A percentile compares a stretch with the other conserved stretches of the same genome.
Conservation (phyloP, 495 filamentous ascomycete species). For the Polyplosphaeria fusca region DNA sequence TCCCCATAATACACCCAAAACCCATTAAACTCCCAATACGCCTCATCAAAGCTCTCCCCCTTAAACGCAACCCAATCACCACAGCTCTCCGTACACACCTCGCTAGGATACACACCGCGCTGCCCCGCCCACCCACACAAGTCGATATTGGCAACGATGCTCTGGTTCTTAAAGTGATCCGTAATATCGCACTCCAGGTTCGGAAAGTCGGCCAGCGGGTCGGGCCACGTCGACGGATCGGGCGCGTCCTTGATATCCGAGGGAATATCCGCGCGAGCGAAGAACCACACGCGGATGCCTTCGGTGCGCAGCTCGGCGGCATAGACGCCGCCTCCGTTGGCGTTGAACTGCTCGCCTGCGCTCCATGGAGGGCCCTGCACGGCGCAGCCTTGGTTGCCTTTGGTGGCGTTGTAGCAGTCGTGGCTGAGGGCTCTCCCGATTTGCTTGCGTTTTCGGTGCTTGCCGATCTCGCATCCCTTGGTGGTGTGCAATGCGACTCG, state of each 20-base stretch:
- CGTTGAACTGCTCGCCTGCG: slow-evolving; percentile 34
- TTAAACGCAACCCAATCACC: slow-evolving; percentile 34
- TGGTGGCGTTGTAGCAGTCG: slow-evolving; percentile 35
- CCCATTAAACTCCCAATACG: slow-evolving; percentile 50
- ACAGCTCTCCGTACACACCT: slow-evolving; percentile 32
- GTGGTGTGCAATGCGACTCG: slow-evolving; percentile 37
- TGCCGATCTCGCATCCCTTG: slow-evolving; percentile 37
- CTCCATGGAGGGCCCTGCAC: slow-evolving; percentile 20
- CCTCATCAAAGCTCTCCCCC: slow-evolving; percentile 33
- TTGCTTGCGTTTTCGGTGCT: slow-evolving; percentile 45
- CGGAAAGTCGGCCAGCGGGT: slow-evolving; percentile 36
- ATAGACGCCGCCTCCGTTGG: slow-evolving; percentile 34
- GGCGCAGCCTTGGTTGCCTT: slow-evolving; percentile 32
- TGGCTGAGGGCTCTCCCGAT: slow-evolving; percentile 12
- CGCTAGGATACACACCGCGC: slow-evolving; percentile 28
- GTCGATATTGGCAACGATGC: slow-evolving; percentile 35
- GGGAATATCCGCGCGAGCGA: slow-evolving; percentile 28
- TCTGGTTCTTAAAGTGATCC: slow-evolving; percentile 30
- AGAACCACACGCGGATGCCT: slow-evolving; percentile 35
- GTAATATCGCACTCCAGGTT: slow-evolving; percentile 30
- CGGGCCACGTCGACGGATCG: slow-evolving; percentile 30
- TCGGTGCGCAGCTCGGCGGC: slow-evolving; percentile 31
- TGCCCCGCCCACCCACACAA: slow-evolving; percentile 38
- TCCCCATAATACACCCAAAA: slow-evolving; percentile 36
- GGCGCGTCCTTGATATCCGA: slow-evolving; percentile 24